phyloP scores from a whole-genome alignment of 306 rosid species.

The Cicer cuneatum region DNA sequence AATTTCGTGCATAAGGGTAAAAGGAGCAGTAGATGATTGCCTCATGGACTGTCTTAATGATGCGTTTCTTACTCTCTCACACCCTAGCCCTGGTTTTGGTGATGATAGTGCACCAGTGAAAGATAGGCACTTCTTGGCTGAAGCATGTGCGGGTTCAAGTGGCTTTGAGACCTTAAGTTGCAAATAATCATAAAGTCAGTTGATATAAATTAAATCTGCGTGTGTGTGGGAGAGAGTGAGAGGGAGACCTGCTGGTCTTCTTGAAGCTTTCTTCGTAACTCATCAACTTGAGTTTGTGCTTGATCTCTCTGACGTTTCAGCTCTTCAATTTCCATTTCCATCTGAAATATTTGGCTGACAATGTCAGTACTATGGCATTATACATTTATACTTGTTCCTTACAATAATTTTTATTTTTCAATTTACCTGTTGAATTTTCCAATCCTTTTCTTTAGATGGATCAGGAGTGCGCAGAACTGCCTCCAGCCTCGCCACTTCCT shows the following conservation, averaged over 20 bases:
- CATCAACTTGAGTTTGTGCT: slow-evolving; percentile 87
- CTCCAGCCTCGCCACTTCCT: slow-evolving; percentile 97
- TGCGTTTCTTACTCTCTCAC: slow-evolving; percentile 64
- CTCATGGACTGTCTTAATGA: slow-evolving; percentile 88
- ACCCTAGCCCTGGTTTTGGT: slow-evolving; percentile 57
- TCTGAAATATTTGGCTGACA: slow-evolving; percentile 55
- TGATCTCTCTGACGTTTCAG: slow-evolving; percentile 85
- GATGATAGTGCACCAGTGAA: slow-evolving; percentile 69
- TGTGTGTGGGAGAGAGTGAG: background rate
- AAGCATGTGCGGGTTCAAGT: slow-evolving; percentile 58
- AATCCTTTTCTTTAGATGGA: slow-evolving; percentile 80
- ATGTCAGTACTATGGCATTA: slow-evolving; percentile 32
- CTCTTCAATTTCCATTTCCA: slow-evolving; percentile 99
- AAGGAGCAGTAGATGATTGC: slow-evolving; percentile 95
- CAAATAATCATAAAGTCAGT: slow-evolving; percentile 20
- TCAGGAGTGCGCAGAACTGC: slow-evolving; percentile 95
- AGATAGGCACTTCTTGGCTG: slow-evolving; percentile 95
- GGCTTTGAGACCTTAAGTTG: slow-evolving; percentile 63
- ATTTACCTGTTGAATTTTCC: slow-evolving; percentile 92
- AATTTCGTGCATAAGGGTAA: slow-evolving; percentile 97
- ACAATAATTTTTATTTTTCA: background rate
- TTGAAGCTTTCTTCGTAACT: slow-evolving; percentile 76
- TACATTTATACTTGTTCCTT: slow-evolving; percentile 20
- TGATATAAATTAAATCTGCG: slow-evolving; percentile 1
- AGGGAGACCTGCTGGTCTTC: slow-evolving; percentile 74